These are phyloP conservation scores for Isabelozyma rhagii DNA, from an alignment of 805 yeast species.

Conservation along the genomic window DNA sequence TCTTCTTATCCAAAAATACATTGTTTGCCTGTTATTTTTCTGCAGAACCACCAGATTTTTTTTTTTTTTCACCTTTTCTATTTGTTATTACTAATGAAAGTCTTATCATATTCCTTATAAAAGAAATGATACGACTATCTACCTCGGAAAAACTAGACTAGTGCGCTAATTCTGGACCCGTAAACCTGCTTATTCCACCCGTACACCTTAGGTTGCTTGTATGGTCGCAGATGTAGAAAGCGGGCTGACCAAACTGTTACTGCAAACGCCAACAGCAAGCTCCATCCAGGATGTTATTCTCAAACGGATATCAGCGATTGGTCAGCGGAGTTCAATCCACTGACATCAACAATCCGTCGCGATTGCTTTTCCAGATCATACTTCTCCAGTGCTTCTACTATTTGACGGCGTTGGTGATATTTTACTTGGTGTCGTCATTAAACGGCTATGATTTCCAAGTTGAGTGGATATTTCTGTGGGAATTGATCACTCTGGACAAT, in stretches of 20 bases:
- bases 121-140: too few species aligned
- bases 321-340: constrained; percentile 20
- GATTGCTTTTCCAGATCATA: constrained; percentile 59
- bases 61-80: too few species aligned
- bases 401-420: constrained; percentile 62
- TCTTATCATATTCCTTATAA: too few species aligned
- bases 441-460: constrained; percentile 68
- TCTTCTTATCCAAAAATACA: too few species aligned
- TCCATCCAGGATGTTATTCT: background rate
- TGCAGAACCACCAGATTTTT: background rate
- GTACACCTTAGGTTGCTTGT: too few species aligned
- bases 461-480: constrained; percentile 81
- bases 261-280: background rate
- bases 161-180: too few species aligned
- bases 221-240: too few species aligned
- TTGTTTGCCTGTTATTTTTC: too few species aligned
- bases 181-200: too few species aligned
- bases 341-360: constrained; percentile 31
- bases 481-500: constrained; percentile 65
- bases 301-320: constrained; percentile 21
- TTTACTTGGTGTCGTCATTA: constrained; percentile 61
- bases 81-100: too few species aligned
- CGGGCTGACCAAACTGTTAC: background rate
- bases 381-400: constrained; percentile 79
- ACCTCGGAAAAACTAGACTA: too few species aligned